Conservation (phyloP, 441 rosid species). For the Metrosideros polymorpha region DNA sequence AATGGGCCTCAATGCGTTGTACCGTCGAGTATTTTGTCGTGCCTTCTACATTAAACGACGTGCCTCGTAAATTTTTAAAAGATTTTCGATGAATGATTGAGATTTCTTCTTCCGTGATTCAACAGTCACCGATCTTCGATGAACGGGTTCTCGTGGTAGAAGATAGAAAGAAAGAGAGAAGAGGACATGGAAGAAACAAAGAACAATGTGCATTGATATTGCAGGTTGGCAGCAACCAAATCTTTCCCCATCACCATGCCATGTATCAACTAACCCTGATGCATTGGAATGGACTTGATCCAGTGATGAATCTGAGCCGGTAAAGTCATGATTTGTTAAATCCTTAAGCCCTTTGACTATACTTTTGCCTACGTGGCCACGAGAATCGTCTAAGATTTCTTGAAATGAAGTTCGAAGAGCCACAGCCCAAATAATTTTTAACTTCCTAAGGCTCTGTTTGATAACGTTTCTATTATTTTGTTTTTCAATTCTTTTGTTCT, state of each 20-base stretch:
- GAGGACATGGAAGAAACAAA: not conserved
- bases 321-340: too few relatives aligned
- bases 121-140: not conserved
- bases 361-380: not conserved
- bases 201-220: not conserved
- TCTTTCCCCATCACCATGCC: not conserved
- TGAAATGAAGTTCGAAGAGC: not conserved
- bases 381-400: not conserved
- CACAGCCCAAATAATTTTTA: not conserved
- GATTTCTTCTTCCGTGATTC: not conserved
- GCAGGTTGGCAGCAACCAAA: not conserved
- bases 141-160: not conserved
- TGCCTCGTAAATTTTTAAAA: not conserved
- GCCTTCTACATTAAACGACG: not conserved
- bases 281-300: not conserved
- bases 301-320: not conserved
- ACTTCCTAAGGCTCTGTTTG: too few relatives aligned
- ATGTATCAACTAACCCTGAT: not conserved
- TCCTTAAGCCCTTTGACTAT: not conserved
- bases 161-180: not conserved
- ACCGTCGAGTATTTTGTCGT: too few relatives aligned
- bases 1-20: too few relatives aligned
- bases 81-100: not conserved
- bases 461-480: too few relatives aligned
- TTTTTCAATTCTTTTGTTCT: too few relatives aligned